Percentiles rank a stretch among this genome's conserved stretches.
Conservation (phyloP, 805 yeast genomes). For the Hanseniaspora thailandica region DNA sequence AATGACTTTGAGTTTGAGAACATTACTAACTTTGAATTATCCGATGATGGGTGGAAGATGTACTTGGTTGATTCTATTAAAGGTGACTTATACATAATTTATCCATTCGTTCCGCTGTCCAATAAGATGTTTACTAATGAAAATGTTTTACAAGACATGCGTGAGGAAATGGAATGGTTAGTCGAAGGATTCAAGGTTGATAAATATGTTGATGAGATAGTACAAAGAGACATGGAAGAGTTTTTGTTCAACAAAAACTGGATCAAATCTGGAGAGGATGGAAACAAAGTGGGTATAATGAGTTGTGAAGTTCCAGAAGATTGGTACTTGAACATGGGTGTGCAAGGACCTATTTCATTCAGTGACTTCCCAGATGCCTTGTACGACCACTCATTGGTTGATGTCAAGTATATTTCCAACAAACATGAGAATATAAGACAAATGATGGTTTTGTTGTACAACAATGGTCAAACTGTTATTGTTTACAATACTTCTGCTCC, state of each 20-base stretch:
- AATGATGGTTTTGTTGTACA: background rate
- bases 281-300: background rate
- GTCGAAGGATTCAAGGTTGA: background rate
- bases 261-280: background rate
- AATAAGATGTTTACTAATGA: background rate
- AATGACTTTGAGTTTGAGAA: conserved; percentile 6
- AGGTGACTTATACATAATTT: conserved; percentile 43
- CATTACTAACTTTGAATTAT: conserved; percentile 23
- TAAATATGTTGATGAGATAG: background rate
- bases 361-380: conserved; percentile 2
- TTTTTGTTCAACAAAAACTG: background rate
- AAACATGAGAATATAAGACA: background rate
- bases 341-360: conserved; percentile 12
- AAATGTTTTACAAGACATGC: background rate
- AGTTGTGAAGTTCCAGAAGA: background rate
- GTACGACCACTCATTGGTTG: background rate
- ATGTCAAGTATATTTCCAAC: background rate
- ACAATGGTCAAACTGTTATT: conserved; percentile 1
- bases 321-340: conserved; percentile 7
- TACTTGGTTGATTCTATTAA: conserved; percentile 44
- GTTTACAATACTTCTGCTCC: background rate
- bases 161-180: background rate
- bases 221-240: background rate
- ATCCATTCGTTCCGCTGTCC: conserved; percentile 48
- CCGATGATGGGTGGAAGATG: conserved; percentile 40